Base-by-base conservation (phyloP, 331 rosid genomes). In the Saraca asoca region DNA sequence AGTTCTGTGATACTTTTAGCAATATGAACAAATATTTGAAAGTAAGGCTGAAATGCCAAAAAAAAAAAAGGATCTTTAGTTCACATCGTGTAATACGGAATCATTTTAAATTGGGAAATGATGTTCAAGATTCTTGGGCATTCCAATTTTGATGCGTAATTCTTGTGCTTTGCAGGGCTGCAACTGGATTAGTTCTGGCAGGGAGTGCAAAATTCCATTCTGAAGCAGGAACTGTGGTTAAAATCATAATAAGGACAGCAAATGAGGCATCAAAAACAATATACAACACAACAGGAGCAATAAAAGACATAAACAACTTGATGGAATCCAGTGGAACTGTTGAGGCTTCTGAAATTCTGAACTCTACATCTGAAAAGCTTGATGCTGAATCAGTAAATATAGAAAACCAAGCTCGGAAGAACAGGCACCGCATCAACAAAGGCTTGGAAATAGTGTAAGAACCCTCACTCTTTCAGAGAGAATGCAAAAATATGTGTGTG, bases 231-330 rank as follows among this genome's bases (percentile, higher is more conserved):
- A 29, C n/a, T 15, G 62, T 74, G 16, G 82, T 78, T 60, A 44
- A 72, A 72, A 68, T 85, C 52, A 59, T 90, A 59, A 78, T 83
- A n/a, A 78, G 78, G 38, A 87, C 92, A 16, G 88, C 93, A 49
- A 70, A 80, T 65, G 82, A 81, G 14, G 95, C 93, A 42, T 74
- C 95, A 52, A 63, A 75, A 49, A 83, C 84, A 18, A 72, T 90
- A 24, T 58, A 67, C 70, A 82, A 76, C 74, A 82, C 89, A 70
- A 83, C 93, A 48, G 78, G 57, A 60, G 87, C 81, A 50, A 55
- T 88, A 65, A 72, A 68, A 50, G 78, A 67, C 12, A 51, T 87
- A 39, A 16, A 24, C 45, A 68, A 67, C 50, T 53, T 81, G 7
- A 58, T 19, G 18, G 81, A 58, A 49, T 62, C 58, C 57, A 72